Evolutionary conservation across 1,284 basidiomycete species (phyloP).

Genomic region (Wolfiporia cocos): DNA sequence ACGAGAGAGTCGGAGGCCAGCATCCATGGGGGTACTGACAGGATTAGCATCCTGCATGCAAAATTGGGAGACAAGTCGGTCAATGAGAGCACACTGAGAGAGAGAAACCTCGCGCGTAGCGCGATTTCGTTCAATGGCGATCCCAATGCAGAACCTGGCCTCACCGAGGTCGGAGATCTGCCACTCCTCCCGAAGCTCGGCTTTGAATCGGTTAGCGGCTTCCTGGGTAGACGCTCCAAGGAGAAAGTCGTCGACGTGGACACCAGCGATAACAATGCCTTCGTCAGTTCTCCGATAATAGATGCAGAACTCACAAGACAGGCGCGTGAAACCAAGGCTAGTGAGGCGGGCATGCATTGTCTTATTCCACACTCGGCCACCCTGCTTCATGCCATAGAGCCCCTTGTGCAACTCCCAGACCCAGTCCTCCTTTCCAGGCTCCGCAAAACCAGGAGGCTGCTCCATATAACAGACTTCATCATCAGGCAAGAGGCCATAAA

Average conservation of each 20-base stretch:
- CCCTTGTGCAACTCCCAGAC: slow-evolving; percentile 13
- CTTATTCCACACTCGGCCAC: slow-evolving; percentile 21
- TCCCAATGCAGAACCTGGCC: slow-evolving; percentile 27
- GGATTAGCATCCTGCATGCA: slow-evolving; percentile 15
- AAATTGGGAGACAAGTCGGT: slow-evolving; percentile 22
- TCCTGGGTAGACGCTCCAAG: slow-evolving; percentile 12
- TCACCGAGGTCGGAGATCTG: too few species aligned
- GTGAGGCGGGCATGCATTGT: slow-evolving; percentile 10
- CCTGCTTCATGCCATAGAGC: slow-evolving; percentile 28
- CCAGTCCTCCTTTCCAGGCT: slow-evolving; percentile 15
- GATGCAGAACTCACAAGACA: slow-evolving; percentile 24
- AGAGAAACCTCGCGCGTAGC: slow-evolving; percentile 21
- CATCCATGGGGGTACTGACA: slow-evolving; percentile 12
- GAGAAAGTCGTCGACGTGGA: slow-evolving; percentile 30
- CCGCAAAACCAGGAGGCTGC: slow-evolving; percentile 28
- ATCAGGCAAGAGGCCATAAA: slow-evolving; percentile 36
- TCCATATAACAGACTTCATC: slow-evolving; percentile 35
- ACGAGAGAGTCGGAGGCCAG: background rate
- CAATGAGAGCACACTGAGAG: slow-evolving; percentile 24
- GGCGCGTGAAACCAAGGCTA: slow-evolving; percentile 18
- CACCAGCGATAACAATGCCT: slow-evolving; percentile 20
- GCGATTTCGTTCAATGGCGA: slow-evolving; percentile 25
- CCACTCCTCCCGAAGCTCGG: slow-evolving; percentile 24
- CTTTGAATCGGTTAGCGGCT: slow-evolving; percentile 15
- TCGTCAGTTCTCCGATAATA: slow-evolving; percentile 16